These are phyloP conservation scores for Diaporthe amygdali DNA, from an alignment of 2,329 filamentous ascomycete species.

Conservation along the genomic window DNA sequence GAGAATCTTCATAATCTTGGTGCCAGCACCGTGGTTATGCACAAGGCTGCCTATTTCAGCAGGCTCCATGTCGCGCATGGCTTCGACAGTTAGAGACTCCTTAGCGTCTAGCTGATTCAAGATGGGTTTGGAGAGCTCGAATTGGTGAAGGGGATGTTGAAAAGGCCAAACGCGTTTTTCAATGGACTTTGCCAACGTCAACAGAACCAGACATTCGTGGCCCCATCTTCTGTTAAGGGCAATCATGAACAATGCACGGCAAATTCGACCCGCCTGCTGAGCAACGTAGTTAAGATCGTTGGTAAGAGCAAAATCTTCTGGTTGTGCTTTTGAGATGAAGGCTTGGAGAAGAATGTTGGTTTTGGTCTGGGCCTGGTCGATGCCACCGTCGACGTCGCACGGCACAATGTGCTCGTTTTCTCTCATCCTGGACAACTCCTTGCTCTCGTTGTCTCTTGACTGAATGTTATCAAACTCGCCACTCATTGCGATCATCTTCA, in stretches of 20 bases:
- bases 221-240: slow-evolving; percentile 95
- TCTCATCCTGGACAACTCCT: slow-evolving; percentile 79
- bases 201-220: slow-evolving; percentile 87
- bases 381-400: slow-evolving; percentile 78
- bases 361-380: slow-evolving; percentile 80
- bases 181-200: slow-evolving; percentile 95
- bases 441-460: slow-evolving; percentile 85
- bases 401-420: slow-evolving; percentile 73
- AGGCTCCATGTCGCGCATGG: slow-evolving; percentile 89
- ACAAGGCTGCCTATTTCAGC: slow-evolving; percentile 90
- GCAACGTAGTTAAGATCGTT: slow-evolving; percentile 96
- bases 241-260: slow-evolving; percentile 95
- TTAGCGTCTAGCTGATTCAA: slow-evolving; percentile 87
- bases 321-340: slow-evolving; percentile 85
- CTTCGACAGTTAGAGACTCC: slow-evolving; percentile 76
- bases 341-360: slow-evolving; percentile 95
- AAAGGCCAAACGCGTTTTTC: slow-evolving; percentile 96
- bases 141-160: slow-evolving; percentile 93
- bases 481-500: slow-evolving; percentile 97
- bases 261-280: slow-evolving; percentile 94
- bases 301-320: slow-evolving; percentile 91
- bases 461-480: slow-evolving; percentile 98
- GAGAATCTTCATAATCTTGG: slow-evolving; percentile 78
- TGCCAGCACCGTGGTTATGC: slow-evolving; percentile 88
- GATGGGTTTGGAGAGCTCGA: slow-evolving; percentile 85